Evolutionary conservation across 352 stramenopile genomes (phyloP), one percentile per base, ranked within the genome.

Genomic region (Saprolegnia parasitica): DNA sequence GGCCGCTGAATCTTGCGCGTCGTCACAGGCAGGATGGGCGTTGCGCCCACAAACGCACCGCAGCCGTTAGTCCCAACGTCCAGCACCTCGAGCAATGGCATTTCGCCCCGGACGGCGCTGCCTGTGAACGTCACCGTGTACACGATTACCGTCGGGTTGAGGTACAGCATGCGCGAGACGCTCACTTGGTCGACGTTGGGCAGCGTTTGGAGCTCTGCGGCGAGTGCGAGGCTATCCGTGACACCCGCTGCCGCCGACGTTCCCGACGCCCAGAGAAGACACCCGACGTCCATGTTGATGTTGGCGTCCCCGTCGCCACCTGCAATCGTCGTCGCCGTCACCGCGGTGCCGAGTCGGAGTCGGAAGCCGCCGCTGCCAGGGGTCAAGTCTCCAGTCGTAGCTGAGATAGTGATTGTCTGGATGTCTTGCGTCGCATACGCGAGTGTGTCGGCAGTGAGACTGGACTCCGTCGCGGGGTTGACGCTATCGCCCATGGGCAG

Each of bases 111-210:
- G 46, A 98, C 95, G n/a, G 83, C 74, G 0, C 80, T 71, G 18
- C 95, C 96, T 10, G 90, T 80, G 71, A 99, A 99, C 54, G 96
- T 97, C 50, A 98, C 79, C 18, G 74, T 87, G 77, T 98, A 99
- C 39, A 86, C 84, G 20, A 98, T 83, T 0, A 80, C 74, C 5
- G 79, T 84, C 11, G 78, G 72, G 26, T 39, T 71, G 32, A 74
- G 76, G 13, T 78, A 83, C 1, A 91, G 72, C 42, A 74, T 76
- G 13, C 82, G 73, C 9, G 75, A 78, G 26, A 93, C 78, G 21
- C 90, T 77, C 5, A 96, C 83, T 66, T 95, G 78, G 71, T 92
- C 86, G 45, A 95, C 89, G 1, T 37, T 75, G 1, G 75, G 71
- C 15, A 95, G 73, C 23, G 82, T 77, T 58, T 91, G 77, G 9